Percentiles rank a stretch among this genome's conserved stretches.
phyloP scores from a whole-genome alignment of 306 rosid genomes.

The Quercus aquifolioides region DNA sequence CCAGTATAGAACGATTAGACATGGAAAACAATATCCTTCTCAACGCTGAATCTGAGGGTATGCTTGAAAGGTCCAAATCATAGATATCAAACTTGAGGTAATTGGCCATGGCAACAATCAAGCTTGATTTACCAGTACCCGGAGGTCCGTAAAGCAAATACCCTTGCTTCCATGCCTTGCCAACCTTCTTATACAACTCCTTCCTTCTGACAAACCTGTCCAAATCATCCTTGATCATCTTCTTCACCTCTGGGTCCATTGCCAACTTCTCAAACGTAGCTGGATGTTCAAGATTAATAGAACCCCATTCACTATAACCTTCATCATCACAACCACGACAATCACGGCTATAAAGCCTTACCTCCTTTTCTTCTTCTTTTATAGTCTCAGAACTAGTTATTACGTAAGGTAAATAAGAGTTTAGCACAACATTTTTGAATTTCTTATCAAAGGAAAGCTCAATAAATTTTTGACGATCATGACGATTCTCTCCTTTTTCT shows the following conservation, averaged over 20 bases:
- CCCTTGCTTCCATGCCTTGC: conserved; percentile 4
- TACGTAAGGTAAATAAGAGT: too few relatives aligned
- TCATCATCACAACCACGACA: neutral
- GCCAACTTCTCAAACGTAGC: neutral
- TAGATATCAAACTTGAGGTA: conserved; percentile 4
- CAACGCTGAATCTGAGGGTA: neutral
- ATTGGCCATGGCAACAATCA: conserved; percentile 8
- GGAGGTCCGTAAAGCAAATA: conserved; percentile 3
- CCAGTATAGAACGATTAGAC: neutral
- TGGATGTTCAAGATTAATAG: neutral
- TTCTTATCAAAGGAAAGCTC: too few relatives aligned
- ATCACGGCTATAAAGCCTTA: neutral
- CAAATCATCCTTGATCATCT: neutral
- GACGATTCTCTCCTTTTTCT: too few relatives aligned
- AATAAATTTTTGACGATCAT: too few relatives aligned
- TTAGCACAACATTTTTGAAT: too few relatives aligned
- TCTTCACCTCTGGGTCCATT: neutral
- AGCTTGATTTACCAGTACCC: conserved; percentile 5
- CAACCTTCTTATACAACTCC: neutral
- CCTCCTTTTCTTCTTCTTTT: neutral
- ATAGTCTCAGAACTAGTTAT: neutral
- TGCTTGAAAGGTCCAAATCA: neutral
- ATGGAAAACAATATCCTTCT: neutral
- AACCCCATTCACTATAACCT: neutral
- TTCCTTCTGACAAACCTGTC: conserved; percentile 2